Evolutionary conservation across 495 filamentous ascomycete genomes (phyloP).

Genomic region (Rostrohypoxylon terebratum): DNA sequence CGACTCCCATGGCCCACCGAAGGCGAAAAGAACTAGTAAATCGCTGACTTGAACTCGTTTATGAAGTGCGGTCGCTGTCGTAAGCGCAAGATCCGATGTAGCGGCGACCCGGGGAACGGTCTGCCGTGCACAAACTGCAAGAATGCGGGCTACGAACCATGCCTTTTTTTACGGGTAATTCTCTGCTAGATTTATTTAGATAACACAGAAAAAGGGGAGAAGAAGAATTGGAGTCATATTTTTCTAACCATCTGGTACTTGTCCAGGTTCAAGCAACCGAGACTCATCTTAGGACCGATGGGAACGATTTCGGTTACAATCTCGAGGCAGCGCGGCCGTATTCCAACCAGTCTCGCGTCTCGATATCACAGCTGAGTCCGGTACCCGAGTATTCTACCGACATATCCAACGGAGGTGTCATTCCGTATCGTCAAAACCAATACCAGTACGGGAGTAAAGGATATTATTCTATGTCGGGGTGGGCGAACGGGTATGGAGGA

Average conservation of each 20-base stretch:
- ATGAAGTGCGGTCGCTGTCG: slow-evolving; percentile 88
- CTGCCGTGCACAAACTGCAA: slow-evolving; percentile 86
- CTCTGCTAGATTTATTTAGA: slow-evolving; percentile 27
- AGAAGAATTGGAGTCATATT: slow-evolving; percentile 22
- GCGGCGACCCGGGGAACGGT: slow-evolving; percentile 82
- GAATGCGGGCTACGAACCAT: slow-evolving; percentile 73
- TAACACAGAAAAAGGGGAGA: slow-evolving; percentile 4
- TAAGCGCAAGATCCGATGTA: slow-evolving; percentile 96
- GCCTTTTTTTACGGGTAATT: slow-evolving; percentile 83
- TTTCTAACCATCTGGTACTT: slow-evolving; percentile 36
- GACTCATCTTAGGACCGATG: slow-evolving; percentile 55
- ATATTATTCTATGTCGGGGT: slow-evolving; percentile 53
- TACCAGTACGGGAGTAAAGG: slow-evolving; percentile 52
- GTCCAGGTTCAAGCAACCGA: slow-evolving; percentile 62
- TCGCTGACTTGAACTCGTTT: slow-evolving; percentile 34
- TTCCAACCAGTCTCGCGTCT: slow-evolving; percentile 50
- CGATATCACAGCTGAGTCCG: slow-evolving; percentile 39
- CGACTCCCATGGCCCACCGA: not conserved
- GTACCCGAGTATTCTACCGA: slow-evolving; percentile 47
- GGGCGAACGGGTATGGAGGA: slow-evolving; percentile 52
- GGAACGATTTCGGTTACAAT: slow-evolving; percentile 54
- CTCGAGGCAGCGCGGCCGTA: slow-evolving; percentile 55
- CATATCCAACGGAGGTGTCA: slow-evolving; percentile 44
- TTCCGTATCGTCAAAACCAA: slow-evolving; percentile 49
- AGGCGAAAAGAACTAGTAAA: not conserved